Base-by-base conservation (phyloP, 129 eudicot genomes). In the Flaveria robusta region DNA sequence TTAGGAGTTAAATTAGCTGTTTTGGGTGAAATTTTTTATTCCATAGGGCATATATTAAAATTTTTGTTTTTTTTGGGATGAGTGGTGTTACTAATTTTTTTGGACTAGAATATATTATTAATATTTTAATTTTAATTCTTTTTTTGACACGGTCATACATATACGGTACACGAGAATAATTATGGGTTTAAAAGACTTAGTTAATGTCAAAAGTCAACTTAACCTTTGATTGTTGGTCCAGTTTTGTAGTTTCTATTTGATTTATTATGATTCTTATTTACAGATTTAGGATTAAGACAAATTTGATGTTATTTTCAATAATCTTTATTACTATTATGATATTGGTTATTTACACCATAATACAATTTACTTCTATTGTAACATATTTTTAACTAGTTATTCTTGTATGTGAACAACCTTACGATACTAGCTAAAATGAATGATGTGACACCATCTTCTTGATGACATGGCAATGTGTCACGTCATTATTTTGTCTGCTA, bases 201-300 rank as follows among this genome's bases (percentile, higher is more conserved):
- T 31, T 22, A 54, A 55, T 55, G 10, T 23, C 51, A 41, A 37
- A 37, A 23, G 70, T 66, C 49, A 37, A 66, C 49, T 56, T 58
- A 14, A 58, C 8, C 9, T 43, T 34, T 60, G 69, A 24, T 27
- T 24, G 18, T 64, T 64, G 56, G 68, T 73, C 13, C 46, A 60
- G 10, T 42, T 60, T 58, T 34, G 77, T 70, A 50, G 65, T 47
- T 23, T 71, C 64, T 51, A 62, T 71, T 71, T 22, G 29, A 50
- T 29, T 46, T 15, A 64, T 70, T 69, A 70, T 59, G 71, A 71
- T 71, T 45, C 64, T 70, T 27, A 41, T 70, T 69, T 43, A 45
- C 24, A 43, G 59, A 18, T 20, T 71, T 15, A 58, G 43, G 51
- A 46, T 26, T 12, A 77, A 77, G 70, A 78, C 76, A 78, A 39